These are phyloP conservation scores for Malus sylvestris DNA, from an alignment of 306 rosid genomes.

Conservation along the genomic window DNA sequence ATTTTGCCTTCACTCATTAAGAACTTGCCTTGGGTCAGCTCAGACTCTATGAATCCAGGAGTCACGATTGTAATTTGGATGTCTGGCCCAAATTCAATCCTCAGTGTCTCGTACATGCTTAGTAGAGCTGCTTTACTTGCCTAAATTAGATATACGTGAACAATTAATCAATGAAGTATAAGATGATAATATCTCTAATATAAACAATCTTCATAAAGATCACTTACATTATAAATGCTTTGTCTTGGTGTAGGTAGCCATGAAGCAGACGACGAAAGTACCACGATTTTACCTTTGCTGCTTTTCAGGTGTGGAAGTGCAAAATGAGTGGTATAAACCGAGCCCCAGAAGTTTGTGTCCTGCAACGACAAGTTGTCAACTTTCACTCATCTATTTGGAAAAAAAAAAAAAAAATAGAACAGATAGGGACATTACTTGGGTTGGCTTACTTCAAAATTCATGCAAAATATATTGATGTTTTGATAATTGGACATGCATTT, in stretches of 20 bases:
- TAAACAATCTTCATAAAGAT: background rate
- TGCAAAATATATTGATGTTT: background rate
- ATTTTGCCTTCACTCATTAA: slow-evolving; percentile 25
- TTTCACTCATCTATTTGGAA: background rate
- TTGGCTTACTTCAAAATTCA: no score
- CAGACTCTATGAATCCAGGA: slow-evolving; percentile 47
- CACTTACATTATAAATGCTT: slow-evolving; percentile 40
- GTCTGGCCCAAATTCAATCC: slow-evolving; percentile 46
- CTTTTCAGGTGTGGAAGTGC: slow-evolving; percentile 49
- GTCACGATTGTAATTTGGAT: slow-evolving; percentile 55
- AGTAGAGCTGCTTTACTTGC: slow-evolving; percentile 62
- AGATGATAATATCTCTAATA: no score
- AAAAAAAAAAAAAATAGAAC: no score
- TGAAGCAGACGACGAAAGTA: slow-evolving; percentile 44
- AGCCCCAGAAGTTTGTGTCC: slow-evolving; percentile 87
- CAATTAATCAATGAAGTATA: background rate
- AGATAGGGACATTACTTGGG: no score
- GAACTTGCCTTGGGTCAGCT: slow-evolving; percentile 42
- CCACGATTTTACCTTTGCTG: slow-evolving; percentile 59
- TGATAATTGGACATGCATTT: background rate
- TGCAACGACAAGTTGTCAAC: background rate
- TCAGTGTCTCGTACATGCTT: slow-evolving; percentile 48
- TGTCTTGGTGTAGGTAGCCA: slow-evolving; percentile 62
- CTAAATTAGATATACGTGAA: slow-evolving; percentile 8
- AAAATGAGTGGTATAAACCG: slow-evolving; percentile 40